A percentile compares a stretch with the other conserved stretches of the same genome.
Conservation (phyloP, 2,329 filamentous ascomycete genomes). For the Grosmannia penicillata region DNA sequence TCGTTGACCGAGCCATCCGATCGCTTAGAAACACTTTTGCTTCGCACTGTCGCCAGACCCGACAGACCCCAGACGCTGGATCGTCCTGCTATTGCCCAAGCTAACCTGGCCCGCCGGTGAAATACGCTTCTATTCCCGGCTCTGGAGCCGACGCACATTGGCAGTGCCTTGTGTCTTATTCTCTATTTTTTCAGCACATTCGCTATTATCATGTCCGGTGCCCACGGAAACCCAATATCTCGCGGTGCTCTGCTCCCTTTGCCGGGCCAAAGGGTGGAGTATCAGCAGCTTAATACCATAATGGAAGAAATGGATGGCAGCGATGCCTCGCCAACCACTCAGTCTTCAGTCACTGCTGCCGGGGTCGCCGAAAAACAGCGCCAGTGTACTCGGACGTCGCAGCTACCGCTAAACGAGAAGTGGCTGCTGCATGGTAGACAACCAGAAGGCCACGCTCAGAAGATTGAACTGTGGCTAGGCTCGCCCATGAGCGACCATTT, state of each 20-base stretch:
- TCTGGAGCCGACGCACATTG: no score
- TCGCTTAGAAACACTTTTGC: conserved; percentile 14
- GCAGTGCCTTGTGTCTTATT: conserved; percentile 9
- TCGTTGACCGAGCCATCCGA: conserved; percentile 31
- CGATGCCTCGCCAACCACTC: conserved; percentile 6
- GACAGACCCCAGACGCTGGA: no score
- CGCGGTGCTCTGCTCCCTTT: conserved; percentile 31
- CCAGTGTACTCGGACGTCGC: no score
- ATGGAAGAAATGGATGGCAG: conserved; percentile 29
- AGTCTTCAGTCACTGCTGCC: neutral
- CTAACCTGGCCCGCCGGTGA: no score
- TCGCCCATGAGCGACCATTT: conserved; percentile 50
- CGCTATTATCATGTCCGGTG: conserved; percentile 30
- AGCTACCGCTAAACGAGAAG: neutral
- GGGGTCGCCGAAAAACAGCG: neutral
- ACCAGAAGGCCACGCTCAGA: conserved; percentile 22
- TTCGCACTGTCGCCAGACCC: no score
- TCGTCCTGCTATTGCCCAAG: no score
- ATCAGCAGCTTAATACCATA: conserved; percentile 46
- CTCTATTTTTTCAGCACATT: conserved; percentile 10
- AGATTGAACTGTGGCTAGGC: conserved; percentile 43
- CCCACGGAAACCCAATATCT: conserved; percentile 25
- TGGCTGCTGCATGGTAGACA: conserved; percentile 26
- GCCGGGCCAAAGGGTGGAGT: conserved; percentile 39
- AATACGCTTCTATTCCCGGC: no score